Percentiles rank a stretch among this genome's conserved stretches.
Evolutionary conservation across 2,329 filamentous ascomycete species (phyloP).

Genomic region (Fusarium sp.): DNA sequence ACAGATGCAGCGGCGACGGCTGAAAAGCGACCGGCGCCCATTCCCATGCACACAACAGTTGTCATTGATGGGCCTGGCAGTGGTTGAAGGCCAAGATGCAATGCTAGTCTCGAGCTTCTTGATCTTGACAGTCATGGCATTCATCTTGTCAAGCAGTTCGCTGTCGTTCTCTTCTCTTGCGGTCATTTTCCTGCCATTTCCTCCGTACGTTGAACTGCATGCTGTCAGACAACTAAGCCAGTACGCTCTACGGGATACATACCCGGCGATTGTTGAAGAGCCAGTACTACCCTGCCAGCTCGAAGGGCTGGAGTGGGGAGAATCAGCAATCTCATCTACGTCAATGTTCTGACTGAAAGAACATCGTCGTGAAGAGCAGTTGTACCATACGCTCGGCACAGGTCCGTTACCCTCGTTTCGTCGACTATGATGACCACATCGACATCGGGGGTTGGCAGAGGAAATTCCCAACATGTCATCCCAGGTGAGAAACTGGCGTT

Average conservation of each 20-base stretch:
- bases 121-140: neutral
- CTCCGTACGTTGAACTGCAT: neutral
- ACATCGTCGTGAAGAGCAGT: neutral
- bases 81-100: fast-evolving
- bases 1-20: neutral
- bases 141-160: neutral
- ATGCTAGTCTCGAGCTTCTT: neutral
- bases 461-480: neutral
- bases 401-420: neutral
- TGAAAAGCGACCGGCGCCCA: neutral
- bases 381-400: neutral
- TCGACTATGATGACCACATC: neutral
- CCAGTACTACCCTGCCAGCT: neutral
- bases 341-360: neutral
- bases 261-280: neutral
- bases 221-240: too few relatives aligned
- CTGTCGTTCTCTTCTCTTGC: neutral
- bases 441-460: neutral
- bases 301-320: neutral
- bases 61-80: neutral
- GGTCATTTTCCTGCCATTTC: fast-evolving
- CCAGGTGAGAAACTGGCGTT: neutral
- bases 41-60: neutral
- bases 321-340: neutral
- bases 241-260: neutral